A percentile compares a stretch with the other conserved stretches of the same genome.
Evolutionary conservation across 2,329 filamentous ascomycete genomes (phyloP).

Genomic region (Mycosphaerella arachidis): DNA sequence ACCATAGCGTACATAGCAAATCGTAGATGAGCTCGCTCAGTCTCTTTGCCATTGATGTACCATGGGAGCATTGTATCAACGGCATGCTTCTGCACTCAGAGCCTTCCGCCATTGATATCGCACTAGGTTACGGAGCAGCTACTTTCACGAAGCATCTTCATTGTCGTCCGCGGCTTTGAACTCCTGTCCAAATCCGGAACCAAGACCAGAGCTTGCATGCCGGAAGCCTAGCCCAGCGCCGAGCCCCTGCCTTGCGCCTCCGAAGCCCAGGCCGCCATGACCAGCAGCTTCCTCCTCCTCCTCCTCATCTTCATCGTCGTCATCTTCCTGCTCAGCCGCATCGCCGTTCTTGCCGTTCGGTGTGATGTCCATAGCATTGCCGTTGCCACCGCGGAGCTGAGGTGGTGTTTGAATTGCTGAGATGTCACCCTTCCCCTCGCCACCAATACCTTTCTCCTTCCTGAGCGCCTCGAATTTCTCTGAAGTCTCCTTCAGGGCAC

Average conservation of each 20-base stretch:
- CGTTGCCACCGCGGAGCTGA: neutral
- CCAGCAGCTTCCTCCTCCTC: slow-evolving; percentile 11
- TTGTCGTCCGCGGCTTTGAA: slow-evolving; percentile 8
- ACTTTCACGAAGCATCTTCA: neutral
- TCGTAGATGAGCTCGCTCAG: no score
- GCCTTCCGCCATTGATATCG: neutral
- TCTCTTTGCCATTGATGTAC: no score
- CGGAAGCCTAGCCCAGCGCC: slow-evolving; percentile 17
- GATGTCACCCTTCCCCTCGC: neutral
- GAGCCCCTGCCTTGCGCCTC: slow-evolving; percentile 9
- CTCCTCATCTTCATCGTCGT: slow-evolving; percentile 20
- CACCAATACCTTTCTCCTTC: slow-evolving; percentile 41
- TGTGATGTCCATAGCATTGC: neutral
- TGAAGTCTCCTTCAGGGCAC: slow-evolving; percentile 73
- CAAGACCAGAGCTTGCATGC: slow-evolving; percentile 8
- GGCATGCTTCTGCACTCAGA: neutral
- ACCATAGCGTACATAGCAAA: no score
- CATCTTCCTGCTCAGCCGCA: slow-evolving; percentile 16
- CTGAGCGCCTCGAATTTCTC: slow-evolving; percentile 62
- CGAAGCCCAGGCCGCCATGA: slow-evolving; percentile 17
- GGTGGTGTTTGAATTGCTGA: slow-evolving; percentile 15
- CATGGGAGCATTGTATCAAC: neutral
- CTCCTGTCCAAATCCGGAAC: slow-evolving; percentile 16
- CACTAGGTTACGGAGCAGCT: neutral
- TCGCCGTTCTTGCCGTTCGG: slow-evolving; percentile 17